Percentiles rank a stretch among this genome's conserved stretches.
Evolutionary conservation across 768 basidiomycete genomes (phyloP).

Genomic region (Crepidotus variabilis): DNA sequence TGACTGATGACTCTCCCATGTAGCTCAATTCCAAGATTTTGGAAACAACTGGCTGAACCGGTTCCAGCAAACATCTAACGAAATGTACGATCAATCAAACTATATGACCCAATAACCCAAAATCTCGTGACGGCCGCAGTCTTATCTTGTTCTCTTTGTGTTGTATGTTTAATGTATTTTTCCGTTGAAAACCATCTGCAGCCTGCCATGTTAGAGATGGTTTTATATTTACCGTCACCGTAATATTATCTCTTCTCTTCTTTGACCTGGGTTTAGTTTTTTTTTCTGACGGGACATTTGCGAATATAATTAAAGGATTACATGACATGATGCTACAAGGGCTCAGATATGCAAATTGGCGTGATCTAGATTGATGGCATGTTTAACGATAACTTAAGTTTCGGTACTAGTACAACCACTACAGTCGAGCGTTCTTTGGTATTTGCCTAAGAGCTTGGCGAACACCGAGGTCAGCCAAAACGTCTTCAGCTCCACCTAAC

Average conservation of each 20-base stretch:
- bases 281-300: too few species aligned
- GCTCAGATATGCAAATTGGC: too few species aligned
- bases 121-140: not conserved
- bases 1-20: not conserved
- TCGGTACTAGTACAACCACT: slow-evolving; percentile 10
- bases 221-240: too few species aligned
- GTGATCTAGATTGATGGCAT: too few species aligned
- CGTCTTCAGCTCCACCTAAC: slow-evolving; percentile 67
- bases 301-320: too few species aligned
- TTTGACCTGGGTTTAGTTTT: too few species aligned
- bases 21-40: slow-evolving; percentile 2
- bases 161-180: too few species aligned
- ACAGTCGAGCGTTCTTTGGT: slow-evolving; percentile 63
- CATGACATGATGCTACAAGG: too few species aligned
- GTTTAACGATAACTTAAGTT: not conserved
- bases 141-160: too few species aligned
- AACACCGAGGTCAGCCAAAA: slow-evolving; percentile 71
- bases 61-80: not conserved
- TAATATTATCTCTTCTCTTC: too few species aligned
- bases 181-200: too few species aligned
- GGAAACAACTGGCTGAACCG: not conserved
- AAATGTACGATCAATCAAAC: not conserved
- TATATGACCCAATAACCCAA: not conserved
- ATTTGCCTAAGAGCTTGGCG: slow-evolving; percentile 69
- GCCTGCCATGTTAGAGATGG: too few species aligned